phyloP scores from a whole-genome alignment of 331 rosid genomes.

The Acacia pycnantha region DNA sequence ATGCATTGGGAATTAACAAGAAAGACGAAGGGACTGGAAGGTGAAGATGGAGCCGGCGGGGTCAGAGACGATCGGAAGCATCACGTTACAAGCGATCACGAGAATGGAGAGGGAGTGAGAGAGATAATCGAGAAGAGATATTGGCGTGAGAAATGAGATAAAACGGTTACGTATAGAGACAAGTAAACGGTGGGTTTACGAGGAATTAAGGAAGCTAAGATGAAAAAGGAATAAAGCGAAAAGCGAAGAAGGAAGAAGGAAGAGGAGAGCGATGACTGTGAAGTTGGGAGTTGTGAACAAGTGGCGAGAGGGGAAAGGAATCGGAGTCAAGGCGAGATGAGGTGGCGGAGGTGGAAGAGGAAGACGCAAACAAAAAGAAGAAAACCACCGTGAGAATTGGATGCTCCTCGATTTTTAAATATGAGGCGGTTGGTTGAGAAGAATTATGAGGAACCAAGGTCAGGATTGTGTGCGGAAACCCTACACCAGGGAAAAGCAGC shows the following conservation, averaged over 20 bases:
- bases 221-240: too few species aligned
- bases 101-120: constrained; percentile 29
- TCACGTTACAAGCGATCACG: constrained; percentile 19
- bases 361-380: constrained; percentile 21
- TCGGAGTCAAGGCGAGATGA: constrained; percentile 36
- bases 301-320: constrained; percentile 25
- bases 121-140: constrained; percentile 4
- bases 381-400: constrained; percentile 25
- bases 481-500: constrained; percentile 27
- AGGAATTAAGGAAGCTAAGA: background rate
- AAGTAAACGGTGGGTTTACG: background rate
- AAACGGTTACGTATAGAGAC: constrained; percentile 20
- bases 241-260: background rate
- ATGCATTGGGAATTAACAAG: constrained; percentile 56
- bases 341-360: constrained; percentile 19
- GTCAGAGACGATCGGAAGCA: constrained; percentile 20
- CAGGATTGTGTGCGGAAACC: constrained; percentile 28
- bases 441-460: constrained; percentile 14
- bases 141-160: constrained; percentile 27
- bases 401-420: constrained; percentile 31
- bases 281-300: background rate
- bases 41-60: background rate
- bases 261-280: background rate
- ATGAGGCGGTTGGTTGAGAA: constrained; percentile 49
- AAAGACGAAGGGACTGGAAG: background rate